Evolutionary conservation across 805 yeast genomes (phyloP).

Genomic region (Priceomyces melissophilus): DNA sequence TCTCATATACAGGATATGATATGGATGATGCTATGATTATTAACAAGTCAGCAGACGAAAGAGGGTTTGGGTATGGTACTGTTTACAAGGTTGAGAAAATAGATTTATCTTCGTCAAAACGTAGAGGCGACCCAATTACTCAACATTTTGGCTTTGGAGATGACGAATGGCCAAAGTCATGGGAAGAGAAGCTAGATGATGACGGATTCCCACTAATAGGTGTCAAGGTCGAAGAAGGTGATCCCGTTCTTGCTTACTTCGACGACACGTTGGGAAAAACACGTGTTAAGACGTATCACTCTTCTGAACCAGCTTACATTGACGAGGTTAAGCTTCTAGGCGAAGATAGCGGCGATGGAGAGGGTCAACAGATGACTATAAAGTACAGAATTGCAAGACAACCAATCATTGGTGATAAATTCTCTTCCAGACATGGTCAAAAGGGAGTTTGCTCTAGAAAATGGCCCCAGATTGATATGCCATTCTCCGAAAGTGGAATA

Average conservation of each 20-base stretch:
- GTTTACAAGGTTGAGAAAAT: slow-evolving; percentile 93
- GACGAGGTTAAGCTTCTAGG: slow-evolving; percentile 93
- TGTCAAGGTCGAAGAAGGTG: slow-evolving; percentile 86
- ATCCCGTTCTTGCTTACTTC: slow-evolving; percentile 88
- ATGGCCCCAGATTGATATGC: slow-evolving; percentile 97
- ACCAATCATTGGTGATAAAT: slow-evolving; percentile 96
- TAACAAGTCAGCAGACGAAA: slow-evolving; percentile 94
- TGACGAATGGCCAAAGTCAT: slow-evolving; percentile 87
- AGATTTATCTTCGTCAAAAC: slow-evolving; percentile 71
- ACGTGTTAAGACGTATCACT: slow-evolving; percentile 87
- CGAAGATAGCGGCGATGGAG: slow-evolving; percentile 71
- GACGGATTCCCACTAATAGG: slow-evolving; percentile 95
- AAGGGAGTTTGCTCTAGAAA: slow-evolving; percentile 98
- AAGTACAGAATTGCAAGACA: slow-evolving; percentile 88
- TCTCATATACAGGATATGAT: slow-evolving; percentile 98
- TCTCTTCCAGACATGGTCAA: slow-evolving; percentile 96
- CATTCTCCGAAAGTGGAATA: slow-evolving; percentile 92
- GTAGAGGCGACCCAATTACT: slow-evolving; percentile 90
- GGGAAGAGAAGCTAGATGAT: slow-evolving; percentile 83
- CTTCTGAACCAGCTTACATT: slow-evolving; percentile 89
- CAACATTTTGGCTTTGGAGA: slow-evolving; percentile 93
- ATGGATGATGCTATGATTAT: slow-evolving; percentile 99
- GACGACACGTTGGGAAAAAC: slow-evolving; percentile 92
- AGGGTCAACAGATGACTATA: slow-evolving; percentile 80
- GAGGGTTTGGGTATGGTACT: slow-evolving; percentile 97